Evolutionary conservation across 2,329 filamentous ascomycete species (phyloP), one percentile per base, ranked within the genome.

Genomic region (Beauveria caledonica): DNA sequence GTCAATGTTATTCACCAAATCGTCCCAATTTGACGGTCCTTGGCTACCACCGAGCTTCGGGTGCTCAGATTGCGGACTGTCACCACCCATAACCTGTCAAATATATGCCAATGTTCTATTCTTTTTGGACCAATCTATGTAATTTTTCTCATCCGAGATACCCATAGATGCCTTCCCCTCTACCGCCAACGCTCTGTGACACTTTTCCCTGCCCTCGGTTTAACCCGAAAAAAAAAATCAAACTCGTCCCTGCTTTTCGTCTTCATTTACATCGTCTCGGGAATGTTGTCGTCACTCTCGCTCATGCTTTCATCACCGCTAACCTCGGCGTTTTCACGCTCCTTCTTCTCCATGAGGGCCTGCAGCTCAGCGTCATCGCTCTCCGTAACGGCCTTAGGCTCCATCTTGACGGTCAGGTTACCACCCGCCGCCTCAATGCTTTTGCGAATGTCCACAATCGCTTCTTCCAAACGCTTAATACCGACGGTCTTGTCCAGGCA

Each of bases 341-440:
- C 94, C 66, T 90, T 87, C 87, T 97, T 97, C 83, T 97, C 94
- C 94, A 99, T 99, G 66, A 99, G 84, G 57, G 93, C 94, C 75
- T 97, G 92, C 66, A 99, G 81, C 77, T 97, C 92, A 27, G 93
- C 94, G 71, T 99, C 94, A 70, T 99, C 95, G 74, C 92, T 95
- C 82, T 97, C 95, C 1, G 94, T 99, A 64, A 99, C 94, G 5
- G 95, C 94, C 86, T 97, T 97, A 67, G 94, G 94, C 70, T 94
- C 92, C 94, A 99, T 99, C 86, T 95, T 96, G 68, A 97, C 88
- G 48, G 87, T 83, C 71, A 93, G 88, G 71, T 85, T 86, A 63
- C 94, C 94, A 58, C 89, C 89, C 1, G 89, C 84, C 50, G 76
- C 80, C 72, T 86, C 85, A 72, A 99, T 99, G 74, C 83, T 92